These are phyloP conservation scores for Clohesyomyces aquaticus DNA, from an alignment of 495 filamentous ascomycete species.

Conservation along the genomic window DNA sequence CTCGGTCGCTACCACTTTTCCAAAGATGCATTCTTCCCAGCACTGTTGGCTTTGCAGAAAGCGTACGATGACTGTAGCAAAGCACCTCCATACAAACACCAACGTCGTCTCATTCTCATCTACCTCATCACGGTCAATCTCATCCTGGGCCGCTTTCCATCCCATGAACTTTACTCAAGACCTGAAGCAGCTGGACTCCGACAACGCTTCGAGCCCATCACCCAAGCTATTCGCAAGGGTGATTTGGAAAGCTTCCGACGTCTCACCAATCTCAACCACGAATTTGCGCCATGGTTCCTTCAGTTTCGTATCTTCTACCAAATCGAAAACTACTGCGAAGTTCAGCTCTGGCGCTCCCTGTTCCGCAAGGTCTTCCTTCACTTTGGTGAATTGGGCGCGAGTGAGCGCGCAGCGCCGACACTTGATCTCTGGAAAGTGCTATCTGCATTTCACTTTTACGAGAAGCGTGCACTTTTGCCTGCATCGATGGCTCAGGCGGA, in stretches of 20 bases:
- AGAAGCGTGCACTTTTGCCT: constrained; percentile 35
- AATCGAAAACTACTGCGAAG: constrained; percentile 71
- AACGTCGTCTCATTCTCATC: constrained; percentile 78
- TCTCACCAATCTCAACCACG: constrained; percentile 57
- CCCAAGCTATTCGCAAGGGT: constrained; percentile 72
- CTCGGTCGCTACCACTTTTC: constrained; percentile 87
- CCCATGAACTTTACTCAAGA: constrained; percentile 62
- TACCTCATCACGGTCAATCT: constrained; percentile 85
- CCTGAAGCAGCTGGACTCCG: constrained; percentile 74
- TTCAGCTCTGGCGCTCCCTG: constrained; percentile 83
- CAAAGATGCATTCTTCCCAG: constrained; percentile 76
- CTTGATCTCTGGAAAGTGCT: constrained; percentile 61
- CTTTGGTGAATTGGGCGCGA: constrained; percentile 57
- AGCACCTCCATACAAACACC: constrained; percentile 62
- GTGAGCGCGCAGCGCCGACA: constrained; percentile 57
- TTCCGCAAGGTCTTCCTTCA: constrained; percentile 75
- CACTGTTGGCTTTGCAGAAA: constrained; percentile 71
- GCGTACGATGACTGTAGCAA: constrained; percentile 76
- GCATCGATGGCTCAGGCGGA: constrained; percentile 19
- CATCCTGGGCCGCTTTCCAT: constrained; percentile 83
- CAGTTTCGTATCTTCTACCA: constrained; percentile 74
- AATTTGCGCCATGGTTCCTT: constrained; percentile 69
- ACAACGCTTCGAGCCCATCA: constrained; percentile 74
- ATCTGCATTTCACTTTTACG: constrained; percentile 50
- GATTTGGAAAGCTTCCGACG: constrained; percentile 76